A percentile compares a stretch with the other conserved stretches of the same genome.
phyloP scores from a whole-genome alignment of 2,329 filamentous ascomycete species.

The Pseudocercospora vitis region DNA sequence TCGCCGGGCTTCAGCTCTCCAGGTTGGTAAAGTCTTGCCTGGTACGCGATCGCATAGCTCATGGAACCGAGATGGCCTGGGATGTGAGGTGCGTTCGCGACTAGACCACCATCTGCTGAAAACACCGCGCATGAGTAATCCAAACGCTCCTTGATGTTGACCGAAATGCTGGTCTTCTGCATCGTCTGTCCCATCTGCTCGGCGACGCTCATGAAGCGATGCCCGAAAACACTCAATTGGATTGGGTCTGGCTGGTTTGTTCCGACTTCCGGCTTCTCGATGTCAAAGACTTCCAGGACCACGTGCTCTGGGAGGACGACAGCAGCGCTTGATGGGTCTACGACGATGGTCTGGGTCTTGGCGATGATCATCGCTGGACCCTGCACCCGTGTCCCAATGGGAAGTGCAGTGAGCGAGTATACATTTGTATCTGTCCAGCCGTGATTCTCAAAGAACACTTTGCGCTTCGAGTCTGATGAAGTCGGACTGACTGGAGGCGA shows the following conservation, averaged over 20 bases:
- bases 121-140: constrained; percentile 50
- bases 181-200: constrained; percentile 60
- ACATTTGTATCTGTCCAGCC: constrained; percentile 31
- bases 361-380: constrained; percentile 41
- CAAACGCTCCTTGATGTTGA: constrained; percentile 48
- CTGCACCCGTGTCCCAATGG: constrained; percentile 25
- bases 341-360: constrained; percentile 51
- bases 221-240: constrained; percentile 55
- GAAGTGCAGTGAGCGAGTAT: constrained; percentile 29
- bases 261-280: constrained; percentile 45
- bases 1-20: constrained; percentile 42
- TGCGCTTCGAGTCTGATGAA: constrained; percentile 63
- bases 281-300: constrained; percentile 49
- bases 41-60: constrained; percentile 44
- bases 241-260: constrained; percentile 59
- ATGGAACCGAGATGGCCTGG: constrained; percentile 48
- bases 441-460: constrained; percentile 76
- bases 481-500: constrained; percentile 56
- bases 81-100: constrained; percentile 47
- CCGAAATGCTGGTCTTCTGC: constrained; percentile 57
- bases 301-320: constrained; percentile 42
- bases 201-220: constrained; percentile 60
- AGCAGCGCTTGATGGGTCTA: constrained; percentile 41
- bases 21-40: constrained; percentile 52
- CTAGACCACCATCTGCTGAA: constrained; percentile 43